These are phyloP conservation scores for Tolypocladium ophioglossoides DNA, from an alignment of 2,329 filamentous ascomycete genomes.

Conservation along the genomic window DNA sequence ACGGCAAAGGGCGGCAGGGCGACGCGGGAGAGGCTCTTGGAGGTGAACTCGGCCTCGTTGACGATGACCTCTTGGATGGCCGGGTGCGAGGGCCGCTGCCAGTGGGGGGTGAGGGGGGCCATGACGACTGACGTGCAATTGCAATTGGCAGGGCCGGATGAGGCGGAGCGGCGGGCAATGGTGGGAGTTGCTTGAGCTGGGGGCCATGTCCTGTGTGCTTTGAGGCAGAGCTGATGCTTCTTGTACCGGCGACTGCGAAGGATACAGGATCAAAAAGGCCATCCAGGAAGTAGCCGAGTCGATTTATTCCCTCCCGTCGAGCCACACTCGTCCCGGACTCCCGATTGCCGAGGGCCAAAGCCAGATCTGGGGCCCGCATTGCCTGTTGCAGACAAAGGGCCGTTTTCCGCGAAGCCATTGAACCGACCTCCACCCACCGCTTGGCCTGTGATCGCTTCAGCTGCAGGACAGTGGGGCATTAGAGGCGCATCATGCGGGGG, in stretches of 20 bases:
- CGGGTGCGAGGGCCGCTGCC: conserved; percentile 51
- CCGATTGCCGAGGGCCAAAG: not conserved
- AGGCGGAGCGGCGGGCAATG: no score
- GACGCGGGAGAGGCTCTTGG: conserved; percentile 47
- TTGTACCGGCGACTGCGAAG: not conserved
- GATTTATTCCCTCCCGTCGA: not conserved
- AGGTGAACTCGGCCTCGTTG: conserved; percentile 43
- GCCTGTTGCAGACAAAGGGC: not conserved
- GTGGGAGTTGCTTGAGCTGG: no score
- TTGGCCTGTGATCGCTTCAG: not conserved
- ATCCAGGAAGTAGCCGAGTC: not conserved
- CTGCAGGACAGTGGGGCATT: not conserved
- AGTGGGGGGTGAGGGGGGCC: conserved; percentile 47
- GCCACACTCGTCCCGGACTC: not conserved
- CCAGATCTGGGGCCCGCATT: not conserved
- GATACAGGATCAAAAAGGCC: not conserved
- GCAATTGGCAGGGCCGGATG: not conserved
- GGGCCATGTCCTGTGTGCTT: no score
- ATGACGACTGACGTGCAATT: conserved; percentile 14
- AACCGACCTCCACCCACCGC: not conserved
- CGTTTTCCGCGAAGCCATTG: not conserved
- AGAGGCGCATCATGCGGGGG: not conserved
- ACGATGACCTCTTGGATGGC: conserved; percentile 45
- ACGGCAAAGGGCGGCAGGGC: conserved; percentile 50
- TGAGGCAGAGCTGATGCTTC: not conserved